Conservation (phyloP, 371 early-diverging fungal genomes). For the Capillidium heterosporum region DNA sequence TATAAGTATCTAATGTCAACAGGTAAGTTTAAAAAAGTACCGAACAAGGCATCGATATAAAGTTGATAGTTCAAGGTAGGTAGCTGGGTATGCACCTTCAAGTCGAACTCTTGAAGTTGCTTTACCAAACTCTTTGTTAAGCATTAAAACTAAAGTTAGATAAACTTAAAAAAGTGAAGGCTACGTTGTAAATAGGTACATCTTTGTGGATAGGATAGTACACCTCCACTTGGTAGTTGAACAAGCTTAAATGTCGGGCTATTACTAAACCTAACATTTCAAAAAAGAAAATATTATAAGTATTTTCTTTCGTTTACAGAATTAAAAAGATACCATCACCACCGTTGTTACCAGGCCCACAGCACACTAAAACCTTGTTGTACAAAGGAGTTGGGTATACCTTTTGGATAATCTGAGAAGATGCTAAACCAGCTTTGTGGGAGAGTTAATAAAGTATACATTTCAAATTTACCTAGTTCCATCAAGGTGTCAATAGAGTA, state of each 20-base stretch:
- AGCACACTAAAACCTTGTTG: constrained; percentile 46
- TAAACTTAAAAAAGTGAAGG: not conserved
- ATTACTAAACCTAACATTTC: constrained; percentile 49
- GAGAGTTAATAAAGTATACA: not conserved
- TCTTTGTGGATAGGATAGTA: constrained; percentile 58
- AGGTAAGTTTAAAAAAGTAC: constrained; percentile 43
- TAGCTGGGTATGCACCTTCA: too few species aligned
- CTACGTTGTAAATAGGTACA: constrained; percentile 44
- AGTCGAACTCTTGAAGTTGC: too few species aligned
- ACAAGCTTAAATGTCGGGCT: constrained; percentile 71
- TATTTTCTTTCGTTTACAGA: not conserved
- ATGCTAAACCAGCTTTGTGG: constrained; percentile 60
- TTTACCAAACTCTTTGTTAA: constrained; percentile 24
- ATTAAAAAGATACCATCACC: constrained; percentile 48
- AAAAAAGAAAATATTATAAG: not conserved
- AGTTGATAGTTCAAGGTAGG: too few species aligned
- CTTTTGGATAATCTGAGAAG: constrained; percentile 66
- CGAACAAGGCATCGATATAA: too few species aligned
- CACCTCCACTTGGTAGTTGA: constrained; percentile 61
- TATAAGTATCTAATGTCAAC: not conserved
- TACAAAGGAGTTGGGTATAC: constrained; percentile 29
- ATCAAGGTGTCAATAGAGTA: constrained; percentile 64
- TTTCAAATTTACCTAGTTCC: constrained; percentile 35
- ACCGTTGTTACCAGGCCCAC: constrained; percentile 89
- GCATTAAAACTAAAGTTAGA: constrained; percentile 45